These are phyloP conservation scores for Botryotinia globosa DNA, from an alignment of 2,329 filamentous ascomycete species.

Conservation along the genomic window DNA sequence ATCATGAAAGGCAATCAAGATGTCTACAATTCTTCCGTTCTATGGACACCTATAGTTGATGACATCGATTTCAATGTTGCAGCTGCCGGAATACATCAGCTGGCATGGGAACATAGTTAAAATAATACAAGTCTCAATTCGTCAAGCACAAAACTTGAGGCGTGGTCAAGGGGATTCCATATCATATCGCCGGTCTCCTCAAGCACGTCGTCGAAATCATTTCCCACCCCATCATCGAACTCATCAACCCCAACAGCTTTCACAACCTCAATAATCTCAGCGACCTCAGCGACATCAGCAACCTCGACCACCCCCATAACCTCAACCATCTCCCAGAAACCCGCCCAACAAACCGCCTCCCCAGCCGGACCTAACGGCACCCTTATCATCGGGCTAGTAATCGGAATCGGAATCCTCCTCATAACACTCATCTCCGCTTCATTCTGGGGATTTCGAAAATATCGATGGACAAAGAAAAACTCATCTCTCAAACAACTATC, in stretches of 20 bases:
- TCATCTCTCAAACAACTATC: background rate
- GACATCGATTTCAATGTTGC: conserved; percentile 1
- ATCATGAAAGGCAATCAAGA: background rate
- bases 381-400: background rate
- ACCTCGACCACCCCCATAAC: background rate
- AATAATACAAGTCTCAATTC: background rate
- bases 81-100: background rate
- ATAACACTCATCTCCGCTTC: background rate
- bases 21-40: background rate
- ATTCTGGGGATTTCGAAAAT: background rate
- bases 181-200: background rate
- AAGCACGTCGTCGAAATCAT: background rate
- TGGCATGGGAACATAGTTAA: background rate
- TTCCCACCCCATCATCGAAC: background rate
- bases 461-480: background rate
- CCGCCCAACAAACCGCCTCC: background rate
- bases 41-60: conserved; percentile 3
- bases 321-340: background rate
- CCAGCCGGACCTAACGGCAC: background rate
- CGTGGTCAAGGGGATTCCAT: background rate
- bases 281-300: background rate
- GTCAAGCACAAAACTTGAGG: background rate
- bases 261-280: no score
- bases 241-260: background rate
- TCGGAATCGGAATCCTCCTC: background rate